Evolutionary conservation across 108 stramenopile species (phyloP), one percentile per base, ranked within the genome.

Genomic region (Poteriospumella lacustris): DNA sequence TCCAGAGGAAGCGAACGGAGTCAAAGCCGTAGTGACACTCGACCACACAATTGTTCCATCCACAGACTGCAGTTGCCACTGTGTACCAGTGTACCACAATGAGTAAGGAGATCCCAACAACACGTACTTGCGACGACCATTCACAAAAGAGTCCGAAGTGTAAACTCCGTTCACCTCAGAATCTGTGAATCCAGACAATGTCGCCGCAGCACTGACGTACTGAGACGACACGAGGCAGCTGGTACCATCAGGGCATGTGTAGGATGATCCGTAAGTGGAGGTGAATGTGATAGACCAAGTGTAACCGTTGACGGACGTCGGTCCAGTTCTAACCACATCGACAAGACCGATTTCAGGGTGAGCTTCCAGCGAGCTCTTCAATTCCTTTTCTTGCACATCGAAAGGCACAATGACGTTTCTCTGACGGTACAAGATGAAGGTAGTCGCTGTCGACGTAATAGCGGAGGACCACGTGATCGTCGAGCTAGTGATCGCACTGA

Each of bases 1-100:
- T n/a, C n/a, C n/a, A n/a, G n/a, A n/a, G n/a, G n/a, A n/a, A 40
- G 64, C 64, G 28, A 73, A 73, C 28, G 70, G 5, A 38, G 70
- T 36, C 26, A 52, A 3, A 24, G 33, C 31, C 28, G 70, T 42
- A 38, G 70, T 36, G 36, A 52, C 36, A 24, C 38, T 38, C 5
- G 43, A 56, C 42, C 5, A 52, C 42, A 42, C 38, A 15, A 67
- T 19, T 15, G 31, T 33, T 31, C 64, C 31, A 67, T 67, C 64
- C 36, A 15, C 12, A 9, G 9, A 15, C 36, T 31, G 19, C 9
- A 67, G 9, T 67, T 9, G 19, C 12, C 9, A 12, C 12, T 15
- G 31, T 33, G 70, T 42, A 5, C 40, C 36, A 39, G 12, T 39
- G 9, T 5, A 36, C 43, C 47, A 73, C 42, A 36, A 26, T 28